Evolutionary conservation across 805 yeast genomes (phyloP).

Genomic region (Sporopachydermia lactativora): DNA sequence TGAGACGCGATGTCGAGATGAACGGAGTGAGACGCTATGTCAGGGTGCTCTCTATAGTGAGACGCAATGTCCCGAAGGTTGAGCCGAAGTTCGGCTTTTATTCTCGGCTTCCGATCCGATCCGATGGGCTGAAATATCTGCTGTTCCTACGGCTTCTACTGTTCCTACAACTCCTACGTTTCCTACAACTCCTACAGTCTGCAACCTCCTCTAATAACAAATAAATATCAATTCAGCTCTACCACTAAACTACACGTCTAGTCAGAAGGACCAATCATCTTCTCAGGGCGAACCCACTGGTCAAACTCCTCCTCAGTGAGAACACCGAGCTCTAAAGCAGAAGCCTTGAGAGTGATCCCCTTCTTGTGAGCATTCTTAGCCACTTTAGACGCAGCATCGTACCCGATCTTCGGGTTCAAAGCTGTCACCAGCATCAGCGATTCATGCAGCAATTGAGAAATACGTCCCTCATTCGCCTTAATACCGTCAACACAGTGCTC

Average conservation of each 20-base stretch:
- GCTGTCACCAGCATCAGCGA: slow-evolving; percentile 98
- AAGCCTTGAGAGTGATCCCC: slow-evolving; percentile 88
- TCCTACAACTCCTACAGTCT: too few relatives aligned
- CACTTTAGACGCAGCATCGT: slow-evolving; percentile 92
- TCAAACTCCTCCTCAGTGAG: slow-evolving; percentile 79
- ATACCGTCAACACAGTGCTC: slow-evolving; percentile 92
- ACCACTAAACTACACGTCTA: not conserved
- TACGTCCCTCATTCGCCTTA: slow-evolving; percentile 75
- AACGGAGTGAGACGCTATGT: too few relatives aligned
- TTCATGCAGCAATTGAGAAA: slow-evolving; percentile 78
- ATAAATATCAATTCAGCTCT: too few relatives aligned
- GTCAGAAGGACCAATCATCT: slow-evolving; percentile 81
- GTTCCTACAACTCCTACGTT: too few relatives aligned
- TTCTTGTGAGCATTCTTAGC: slow-evolving; percentile 98
- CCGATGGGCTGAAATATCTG: too few relatives aligned
- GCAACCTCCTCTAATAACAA: too few relatives aligned
- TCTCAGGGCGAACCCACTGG: slow-evolving; percentile 95
- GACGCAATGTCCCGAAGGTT: too few relatives aligned
- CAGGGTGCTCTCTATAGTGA: too few relatives aligned
- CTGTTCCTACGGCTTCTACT: too few relatives aligned
- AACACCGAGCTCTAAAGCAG: slow-evolving; percentile 84
- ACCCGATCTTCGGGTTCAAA: slow-evolving; percentile 96
- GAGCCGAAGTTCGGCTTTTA: too few relatives aligned
- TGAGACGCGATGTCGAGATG: too few relatives aligned
- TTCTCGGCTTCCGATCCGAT: too few relatives aligned